Evolutionary conservation across 352 stramenopile genomes (phyloP).

Genomic region (Plasmopara halstedii): DNA sequence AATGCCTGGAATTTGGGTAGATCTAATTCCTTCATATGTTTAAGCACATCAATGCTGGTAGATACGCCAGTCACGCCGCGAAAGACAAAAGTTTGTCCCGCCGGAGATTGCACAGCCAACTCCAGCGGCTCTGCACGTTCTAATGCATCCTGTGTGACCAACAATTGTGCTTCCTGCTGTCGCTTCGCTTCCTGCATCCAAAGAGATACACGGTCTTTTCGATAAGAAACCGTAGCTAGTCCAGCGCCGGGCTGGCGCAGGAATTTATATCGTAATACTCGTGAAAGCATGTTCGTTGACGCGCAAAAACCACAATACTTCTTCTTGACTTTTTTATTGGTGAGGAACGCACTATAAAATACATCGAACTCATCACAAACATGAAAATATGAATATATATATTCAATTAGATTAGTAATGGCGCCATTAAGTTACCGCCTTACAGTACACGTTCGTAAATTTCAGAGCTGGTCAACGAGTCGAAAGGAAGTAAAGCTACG

Average conservation of each 20-base stretch:
- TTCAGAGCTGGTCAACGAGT: constrained; percentile 30
- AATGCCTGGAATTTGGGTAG: constrained; percentile 58
- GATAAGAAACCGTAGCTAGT: constrained; percentile 30
- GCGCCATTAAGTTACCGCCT: background rate
- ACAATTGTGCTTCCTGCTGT: constrained; percentile 24
- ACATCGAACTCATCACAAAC: background rate
- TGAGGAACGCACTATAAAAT: background rate
- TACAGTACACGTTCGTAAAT: background rate
- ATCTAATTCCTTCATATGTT: constrained; percentile 39
- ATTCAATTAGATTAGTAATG: background rate
- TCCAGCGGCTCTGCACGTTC: constrained; percentile 29
- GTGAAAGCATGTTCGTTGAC: constrained; percentile 10
- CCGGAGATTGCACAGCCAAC: constrained; percentile 30
- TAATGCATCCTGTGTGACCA: constrained; percentile 3
- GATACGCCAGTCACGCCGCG: constrained; percentile 30
- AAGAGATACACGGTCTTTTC: constrained; percentile 34
- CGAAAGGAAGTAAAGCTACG: constrained; percentile 34
- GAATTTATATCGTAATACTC: constrained; percentile 8
- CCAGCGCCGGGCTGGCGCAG: constrained; percentile 9
- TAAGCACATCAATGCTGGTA: constrained; percentile 57
- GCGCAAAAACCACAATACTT: background rate
- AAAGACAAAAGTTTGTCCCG: constrained; percentile 30
- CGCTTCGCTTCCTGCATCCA: constrained; percentile 51
- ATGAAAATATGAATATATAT: background rate
- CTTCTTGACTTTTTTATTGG: constrained; percentile 1